Evolutionary conservation across 176 grass and related monocot genomes (phyloP).

Genomic region (Tillandsia leiboldiana): DNA sequence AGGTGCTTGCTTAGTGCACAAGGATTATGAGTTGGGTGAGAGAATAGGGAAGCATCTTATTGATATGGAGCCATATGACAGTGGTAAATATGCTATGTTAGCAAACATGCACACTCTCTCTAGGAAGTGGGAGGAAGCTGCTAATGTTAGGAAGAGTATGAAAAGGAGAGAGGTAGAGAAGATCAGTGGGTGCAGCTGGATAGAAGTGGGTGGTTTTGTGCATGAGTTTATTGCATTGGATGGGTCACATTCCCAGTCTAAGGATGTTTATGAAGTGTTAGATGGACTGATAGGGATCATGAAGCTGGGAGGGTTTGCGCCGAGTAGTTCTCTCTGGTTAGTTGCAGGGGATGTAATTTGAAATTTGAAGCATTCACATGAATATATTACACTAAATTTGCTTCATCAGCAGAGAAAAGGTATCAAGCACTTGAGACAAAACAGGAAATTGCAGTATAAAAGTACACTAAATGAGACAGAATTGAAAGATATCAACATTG

Average conservation of each 20-base stretch:
- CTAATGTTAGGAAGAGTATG: conserved; percentile 16
- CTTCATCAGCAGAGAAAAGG: too few species aligned
- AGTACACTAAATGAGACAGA: too few species aligned
- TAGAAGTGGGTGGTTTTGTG: conserved; percentile 6
- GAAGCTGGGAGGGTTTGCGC: not conserved
- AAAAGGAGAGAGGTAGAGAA: conserved; percentile 14
- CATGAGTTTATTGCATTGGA: conserved; percentile 27
- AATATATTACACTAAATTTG: too few species aligned
- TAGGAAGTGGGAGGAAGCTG: not conserved
- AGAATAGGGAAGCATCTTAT: conserved; percentile 5
- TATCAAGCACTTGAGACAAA: too few species aligned
- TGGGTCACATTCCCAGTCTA: not conserved
- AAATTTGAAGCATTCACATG: not conserved
- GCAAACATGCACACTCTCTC: conserved; percentile 14
- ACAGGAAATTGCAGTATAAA: too few species aligned
- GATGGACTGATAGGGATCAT: not conserved
- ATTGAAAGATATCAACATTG: too few species aligned
- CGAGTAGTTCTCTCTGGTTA: not conserved
- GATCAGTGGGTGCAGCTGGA: conserved; percentile 6
- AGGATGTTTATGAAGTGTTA: not conserved
- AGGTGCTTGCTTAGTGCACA: conserved; percentile 11
- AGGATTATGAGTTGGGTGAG: conserved; percentile 5
- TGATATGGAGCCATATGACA: conserved; percentile 2
- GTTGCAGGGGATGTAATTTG: not conserved
- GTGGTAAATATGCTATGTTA: conserved; percentile 14